Evolutionary conservation across 2,329 filamentous ascomycete species (phyloP).

Genomic region (Pezicula rhizophila): DNA sequence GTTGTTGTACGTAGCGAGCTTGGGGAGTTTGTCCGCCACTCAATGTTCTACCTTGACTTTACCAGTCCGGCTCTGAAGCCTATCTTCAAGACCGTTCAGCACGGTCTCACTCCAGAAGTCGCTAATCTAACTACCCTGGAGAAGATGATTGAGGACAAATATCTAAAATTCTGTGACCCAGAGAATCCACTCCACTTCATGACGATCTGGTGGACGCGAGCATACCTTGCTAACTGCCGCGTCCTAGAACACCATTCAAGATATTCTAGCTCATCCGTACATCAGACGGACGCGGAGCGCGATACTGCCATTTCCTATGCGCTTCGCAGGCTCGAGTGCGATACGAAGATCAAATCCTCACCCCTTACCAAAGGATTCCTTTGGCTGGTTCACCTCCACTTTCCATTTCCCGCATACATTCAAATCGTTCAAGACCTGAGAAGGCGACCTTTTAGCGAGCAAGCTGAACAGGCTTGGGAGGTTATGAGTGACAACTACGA

Average conservation of each 20-base stretch:
- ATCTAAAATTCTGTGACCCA: slow-evolving; percentile 35
- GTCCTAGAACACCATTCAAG: slow-evolving; percentile 23
- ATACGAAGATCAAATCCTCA: slow-evolving; percentile 26
- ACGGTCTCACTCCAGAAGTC: slow-evolving; percentile 2
- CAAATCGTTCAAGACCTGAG: slow-evolving; percentile 27
- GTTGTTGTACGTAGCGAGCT: slow-evolving; percentile 51
- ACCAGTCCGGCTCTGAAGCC: slow-evolving; percentile 15
- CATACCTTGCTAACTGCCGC: slow-evolving; percentile 20
- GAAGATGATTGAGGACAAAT: slow-evolving; percentile 33
- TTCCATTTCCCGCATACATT: slow-evolving; percentile 28
- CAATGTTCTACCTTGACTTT: slow-evolving; percentile 18
- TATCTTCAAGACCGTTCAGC: slow-evolving; percentile 10
- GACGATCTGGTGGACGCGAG: slow-evolving; percentile 22
- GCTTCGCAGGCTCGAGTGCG: slow-evolving; percentile 25
- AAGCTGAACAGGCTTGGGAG: slow-evolving; percentile 24
- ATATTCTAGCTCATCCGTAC: slow-evolving; percentile 12
- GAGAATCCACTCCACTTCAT: slow-evolving; percentile 31
- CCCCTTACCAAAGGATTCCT: slow-evolving; percentile 22
- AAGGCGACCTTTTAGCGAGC: slow-evolving; percentile 16
- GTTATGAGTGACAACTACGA: slow-evolving; percentile 20
- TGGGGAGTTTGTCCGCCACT: slow-evolving; percentile 33
- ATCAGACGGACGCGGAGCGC: slow-evolving; percentile 21
- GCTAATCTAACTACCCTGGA: slow-evolving; percentile 28
- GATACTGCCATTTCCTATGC: slow-evolving; percentile 27
- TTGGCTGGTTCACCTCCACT: slow-evolving; percentile 27